Evolutionary conservation across 306 rosid genomes (phyloP).

Genomic region (Vigna mungo): DNA sequence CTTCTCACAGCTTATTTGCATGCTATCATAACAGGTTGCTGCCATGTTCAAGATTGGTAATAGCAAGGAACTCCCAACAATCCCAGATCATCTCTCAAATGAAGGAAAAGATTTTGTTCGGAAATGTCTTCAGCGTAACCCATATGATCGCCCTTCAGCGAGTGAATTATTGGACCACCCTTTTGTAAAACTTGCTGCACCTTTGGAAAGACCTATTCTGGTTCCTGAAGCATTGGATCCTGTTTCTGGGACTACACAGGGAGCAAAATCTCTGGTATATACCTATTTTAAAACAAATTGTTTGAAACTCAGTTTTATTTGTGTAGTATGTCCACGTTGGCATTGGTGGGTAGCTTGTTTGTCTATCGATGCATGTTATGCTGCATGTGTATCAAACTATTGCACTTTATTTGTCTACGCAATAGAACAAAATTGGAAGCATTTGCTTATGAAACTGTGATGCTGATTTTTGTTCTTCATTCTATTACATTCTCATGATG

Average conservation of each 20-base stretch:
- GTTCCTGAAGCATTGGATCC: slow-evolving; percentile 63
- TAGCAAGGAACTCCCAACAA: slow-evolving; percentile 91
- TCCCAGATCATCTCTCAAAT: slow-evolving; percentile 84
- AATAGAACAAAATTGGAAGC: slow-evolving; percentile 5
- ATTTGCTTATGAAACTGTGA: slow-evolving; percentile 26
- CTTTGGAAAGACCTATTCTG: slow-evolving; percentile 78
- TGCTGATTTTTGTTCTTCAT: background rate
- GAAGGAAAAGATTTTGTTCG: slow-evolving; percentile 92
- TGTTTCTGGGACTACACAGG: slow-evolving; percentile 59
- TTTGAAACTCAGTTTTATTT: slow-evolving; percentile 5
- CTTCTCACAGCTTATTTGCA: slow-evolving; percentile 44
- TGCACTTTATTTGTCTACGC: slow-evolving; percentile 8
- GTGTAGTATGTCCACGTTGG: slow-evolving; percentile 16
- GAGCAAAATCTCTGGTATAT: slow-evolving; percentile 77
- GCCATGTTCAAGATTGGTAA: slow-evolving; percentile 99
- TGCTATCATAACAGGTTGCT: slow-evolving; percentile 71
- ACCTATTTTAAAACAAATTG: slow-evolving; percentile 10
- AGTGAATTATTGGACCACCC: slow-evolving; percentile 84
- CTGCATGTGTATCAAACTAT: background rate
- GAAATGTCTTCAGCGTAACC: slow-evolving; percentile 89
- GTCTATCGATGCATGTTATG: slow-evolving; percentile 9
- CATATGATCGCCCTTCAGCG: slow-evolving; percentile 86
- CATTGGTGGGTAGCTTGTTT: slow-evolving; percentile 2
- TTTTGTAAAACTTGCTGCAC: slow-evolving; percentile 86
- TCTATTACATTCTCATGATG: slow-evolving; percentile 13